phyloP scores from a whole-genome alignment of 2,329 filamentous ascomycete species.

The Alternaria rosae region DNA sequence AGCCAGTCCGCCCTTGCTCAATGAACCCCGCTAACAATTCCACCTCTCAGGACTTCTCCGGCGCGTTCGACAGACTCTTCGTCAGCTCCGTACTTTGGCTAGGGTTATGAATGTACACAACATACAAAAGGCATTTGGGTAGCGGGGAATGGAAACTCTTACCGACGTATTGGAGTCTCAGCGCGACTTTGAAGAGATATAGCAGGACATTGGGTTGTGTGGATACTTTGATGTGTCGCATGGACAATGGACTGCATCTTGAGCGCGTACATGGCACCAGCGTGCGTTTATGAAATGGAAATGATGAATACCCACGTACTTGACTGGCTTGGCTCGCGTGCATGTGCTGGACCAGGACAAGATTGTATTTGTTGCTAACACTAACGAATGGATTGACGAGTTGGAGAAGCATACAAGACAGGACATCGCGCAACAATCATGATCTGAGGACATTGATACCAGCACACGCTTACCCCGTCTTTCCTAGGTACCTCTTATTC shows the following conservation, averaged over 20 bases:
- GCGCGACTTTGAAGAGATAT: constrained; percentile 25
- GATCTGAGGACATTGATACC: no score
- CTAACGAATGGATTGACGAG: no score
- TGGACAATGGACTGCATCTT: constrained; percentile 10
- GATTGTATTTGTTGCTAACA: no score
- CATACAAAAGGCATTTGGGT: constrained; percentile 35
- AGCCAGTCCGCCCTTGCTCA: not conserved
- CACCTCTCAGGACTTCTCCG: constrained; percentile 19
- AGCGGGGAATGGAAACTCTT: constrained; percentile 25
- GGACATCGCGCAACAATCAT: no score
- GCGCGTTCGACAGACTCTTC: constrained; percentile 27
- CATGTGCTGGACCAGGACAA: no score
- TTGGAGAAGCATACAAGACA: no score
- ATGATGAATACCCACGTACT: not conserved
- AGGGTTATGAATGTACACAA: constrained; percentile 22
- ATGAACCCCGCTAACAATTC: constrained; percentile 15
- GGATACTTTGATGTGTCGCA: constrained; percentile 19
- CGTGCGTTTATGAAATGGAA: constrained; percentile 14
- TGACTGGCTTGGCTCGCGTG: not conserved
- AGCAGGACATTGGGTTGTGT: constrained; percentile 19
- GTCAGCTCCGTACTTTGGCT: constrained; percentile 23
- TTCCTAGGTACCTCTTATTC: not conserved
- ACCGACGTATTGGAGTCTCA: constrained; percentile 34
- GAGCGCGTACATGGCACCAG: constrained; percentile 24
- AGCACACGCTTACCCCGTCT: not conserved